Evolutionary conservation across 352 stramenopile genomes (phyloP).

Genomic region (Aphanomyces invadans): DNA sequence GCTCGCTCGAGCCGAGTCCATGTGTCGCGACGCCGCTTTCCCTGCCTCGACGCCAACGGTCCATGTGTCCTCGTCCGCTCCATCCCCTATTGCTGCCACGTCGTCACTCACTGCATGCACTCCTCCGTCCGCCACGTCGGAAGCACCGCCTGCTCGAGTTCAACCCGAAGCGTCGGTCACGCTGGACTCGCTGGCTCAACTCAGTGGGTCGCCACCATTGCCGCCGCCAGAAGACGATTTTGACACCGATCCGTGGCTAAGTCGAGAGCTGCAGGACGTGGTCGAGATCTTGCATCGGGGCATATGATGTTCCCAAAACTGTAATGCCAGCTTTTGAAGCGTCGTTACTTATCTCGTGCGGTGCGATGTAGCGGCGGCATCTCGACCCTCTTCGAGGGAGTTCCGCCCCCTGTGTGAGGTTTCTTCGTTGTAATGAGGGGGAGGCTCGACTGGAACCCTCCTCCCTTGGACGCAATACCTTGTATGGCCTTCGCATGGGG

Average conservation of each 20-base stretch:
- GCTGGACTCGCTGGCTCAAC: neutral
- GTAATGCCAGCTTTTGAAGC: neutral
- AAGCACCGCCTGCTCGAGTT: neutral
- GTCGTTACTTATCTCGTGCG: neutral
- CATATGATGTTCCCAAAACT: neutral
- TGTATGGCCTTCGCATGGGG: neutral
- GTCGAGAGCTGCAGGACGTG: slow-evolving; percentile 11
- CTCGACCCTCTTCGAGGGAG: neutral
- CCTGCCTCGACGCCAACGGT: neutral
- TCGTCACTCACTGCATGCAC: neutral
- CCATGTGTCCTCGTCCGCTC: neutral
- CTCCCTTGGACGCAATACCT: neutral
- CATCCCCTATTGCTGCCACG: neutral
- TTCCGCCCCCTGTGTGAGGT: neutral
- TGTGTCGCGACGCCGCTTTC: neutral
- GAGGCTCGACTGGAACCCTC: neutral
- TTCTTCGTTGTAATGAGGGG: slow-evolving; percentile 4
- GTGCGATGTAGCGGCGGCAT: neutral
- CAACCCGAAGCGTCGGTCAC: neutral
- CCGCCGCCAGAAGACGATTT: neutral
- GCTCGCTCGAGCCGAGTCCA: slow-evolving; percentile 5
- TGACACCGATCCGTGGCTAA: neutral
- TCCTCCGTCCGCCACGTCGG: neutral
- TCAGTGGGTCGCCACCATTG: neutral
- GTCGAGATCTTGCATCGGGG: neutral